phyloP scores from a whole-genome alignment of 768 basidiomycete genomes.

The Rhodotorula kratochvilovae region DNA sequence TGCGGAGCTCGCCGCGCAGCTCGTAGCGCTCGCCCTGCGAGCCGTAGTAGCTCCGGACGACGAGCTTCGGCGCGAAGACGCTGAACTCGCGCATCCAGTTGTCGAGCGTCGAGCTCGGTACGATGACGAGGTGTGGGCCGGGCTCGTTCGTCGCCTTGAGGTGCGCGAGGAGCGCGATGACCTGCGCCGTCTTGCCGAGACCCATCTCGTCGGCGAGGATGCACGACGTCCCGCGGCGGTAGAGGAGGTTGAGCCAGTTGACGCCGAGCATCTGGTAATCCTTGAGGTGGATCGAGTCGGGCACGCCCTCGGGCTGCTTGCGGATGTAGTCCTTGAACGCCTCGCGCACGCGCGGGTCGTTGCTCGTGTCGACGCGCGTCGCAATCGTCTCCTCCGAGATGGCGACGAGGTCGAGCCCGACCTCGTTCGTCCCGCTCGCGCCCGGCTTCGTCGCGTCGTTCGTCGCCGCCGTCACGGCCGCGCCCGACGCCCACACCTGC shows the following conservation, averaged over 20 bases:
- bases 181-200: constrained; percentile 97
- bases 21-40: constrained; percentile 75
- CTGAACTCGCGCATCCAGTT: constrained; percentile 98
- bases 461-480: constrained; percentile 39
- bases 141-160: constrained; percentile 67
- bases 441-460: constrained; percentile 25
- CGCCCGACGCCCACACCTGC: constrained; percentile 62
- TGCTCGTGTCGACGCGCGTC: constrained; percentile 40
- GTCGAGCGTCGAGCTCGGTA: constrained; percentile 96
- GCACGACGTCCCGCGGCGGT: constrained; percentile 73
- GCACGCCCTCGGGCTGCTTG: constrained; percentile 64
- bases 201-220: constrained; percentile 99
- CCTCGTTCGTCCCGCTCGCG: constrained; percentile 28
- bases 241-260: constrained; percentile 90
- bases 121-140: constrained; percentile 88
- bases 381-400: constrained; percentile 46
- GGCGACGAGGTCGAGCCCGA: constrained; percentile 45
- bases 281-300: constrained; percentile 61
- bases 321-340: constrained; percentile 60
- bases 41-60: constrained; percentile 88
- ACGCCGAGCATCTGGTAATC: constrained; percentile 97
- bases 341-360: constrained; percentile 39
- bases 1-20: constrained; percentile 67
- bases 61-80: constrained; percentile 78
- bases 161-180: constrained; percentile 91